phyloP scores from a whole-genome alignment of 441 rosid genomes.

The Populus hybrid region DNA sequence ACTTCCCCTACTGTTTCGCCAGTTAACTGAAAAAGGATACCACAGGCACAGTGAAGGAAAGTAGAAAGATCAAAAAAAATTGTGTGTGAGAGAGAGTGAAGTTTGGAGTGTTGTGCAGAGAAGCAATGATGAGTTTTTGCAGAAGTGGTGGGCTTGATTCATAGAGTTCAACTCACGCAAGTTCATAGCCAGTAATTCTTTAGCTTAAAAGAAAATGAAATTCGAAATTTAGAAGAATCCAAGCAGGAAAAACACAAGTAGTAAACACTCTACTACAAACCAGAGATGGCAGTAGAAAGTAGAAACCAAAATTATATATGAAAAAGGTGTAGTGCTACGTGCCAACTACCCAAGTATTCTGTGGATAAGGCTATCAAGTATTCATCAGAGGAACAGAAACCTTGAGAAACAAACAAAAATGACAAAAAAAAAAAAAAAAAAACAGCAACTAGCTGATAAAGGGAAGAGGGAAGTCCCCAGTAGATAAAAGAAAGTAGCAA shows the following conservation, averaged over 20 bases:
- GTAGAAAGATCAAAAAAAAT: conserved; percentile 14
- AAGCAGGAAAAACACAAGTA: conserved; percentile 27
- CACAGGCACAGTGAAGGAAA: conserved; percentile 16
- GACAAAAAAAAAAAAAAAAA: conserved; percentile 14
- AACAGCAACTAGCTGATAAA: conserved; percentile 12
- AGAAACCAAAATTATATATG: conserved; percentile 7
- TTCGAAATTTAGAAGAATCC: conserved; percentile 24
- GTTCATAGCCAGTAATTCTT: conserved; percentile 36
- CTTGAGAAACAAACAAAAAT: conserved; percentile 22
- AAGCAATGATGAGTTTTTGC: conserved; percentile 65
- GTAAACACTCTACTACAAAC: background rate
- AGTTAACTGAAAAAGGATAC: conserved; percentile 62
- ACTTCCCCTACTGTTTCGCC: conserved; percentile 99
- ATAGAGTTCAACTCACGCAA: conserved; percentile 34
- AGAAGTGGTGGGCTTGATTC: conserved; percentile 37
- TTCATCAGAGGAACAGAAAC: conserved; percentile 20
- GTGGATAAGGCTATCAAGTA: conserved; percentile 30
- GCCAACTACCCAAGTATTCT: conserved; percentile 6
- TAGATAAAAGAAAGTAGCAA: background rate
- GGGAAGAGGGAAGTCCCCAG: background rate
- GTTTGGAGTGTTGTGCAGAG: conserved; percentile 60
- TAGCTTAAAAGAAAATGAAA: conserved; percentile 12
- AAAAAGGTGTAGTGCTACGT: conserved; percentile 14
- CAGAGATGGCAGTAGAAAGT: conserved; percentile 11
- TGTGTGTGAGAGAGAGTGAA: conserved; percentile 17